Base-by-base conservation (phyloP, 2,329 filamentous ascomycete genomes). In the Fusarium sp. region DNA sequence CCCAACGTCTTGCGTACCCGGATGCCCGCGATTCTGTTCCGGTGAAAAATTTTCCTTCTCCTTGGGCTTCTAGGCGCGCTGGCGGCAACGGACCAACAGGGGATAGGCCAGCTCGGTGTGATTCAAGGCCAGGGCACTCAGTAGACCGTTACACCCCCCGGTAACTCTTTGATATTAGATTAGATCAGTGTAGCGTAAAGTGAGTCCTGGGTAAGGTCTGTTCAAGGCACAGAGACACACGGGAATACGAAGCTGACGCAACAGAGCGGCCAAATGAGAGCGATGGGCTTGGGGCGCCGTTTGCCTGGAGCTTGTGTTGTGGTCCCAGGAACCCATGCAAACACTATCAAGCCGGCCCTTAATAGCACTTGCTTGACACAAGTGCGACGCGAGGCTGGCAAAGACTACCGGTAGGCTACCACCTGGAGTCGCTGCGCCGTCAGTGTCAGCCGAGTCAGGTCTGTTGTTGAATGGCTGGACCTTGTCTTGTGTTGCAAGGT, bases 41-140 rank as follows among this genome's bases (percentile, higher is more conserved):
- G 74, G 72, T 76, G 74, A 76, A 76, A 76, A 75, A 15, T 72
- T 75, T 75, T 75, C 67, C 67, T 75, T 74, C 74, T 75, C 60
- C 72, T 75, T 69, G 61, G 61, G 62, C 72, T 75, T 75, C 73
- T 75, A 75, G 74, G 66, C 74, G 74, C 72, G 70, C 73, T 65
- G 72, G 70, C 74, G 74, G 72, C 74, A 74, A 75, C 68, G 57
- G 62, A 74, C 56, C 67, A 65, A 70, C 69, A 73, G 62, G 73
- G 70, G 62, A 55, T 52, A 40, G 70, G 44, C 34, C 68, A 70
- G 73, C 68, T 75, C 73, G 73, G 73, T 75, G 73, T 75, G 73
- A 75, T 75, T 75, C 72, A 75, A 71, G 71, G 43, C 54, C 67
- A 71, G 60, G 69, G 62, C 51, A 60, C 53, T 74, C 72, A 58